These are phyloP conservation scores for Roridomyces roridus DNA, from an alignment of 768 basidiomycete genomes.

Conservation along the genomic window DNA sequence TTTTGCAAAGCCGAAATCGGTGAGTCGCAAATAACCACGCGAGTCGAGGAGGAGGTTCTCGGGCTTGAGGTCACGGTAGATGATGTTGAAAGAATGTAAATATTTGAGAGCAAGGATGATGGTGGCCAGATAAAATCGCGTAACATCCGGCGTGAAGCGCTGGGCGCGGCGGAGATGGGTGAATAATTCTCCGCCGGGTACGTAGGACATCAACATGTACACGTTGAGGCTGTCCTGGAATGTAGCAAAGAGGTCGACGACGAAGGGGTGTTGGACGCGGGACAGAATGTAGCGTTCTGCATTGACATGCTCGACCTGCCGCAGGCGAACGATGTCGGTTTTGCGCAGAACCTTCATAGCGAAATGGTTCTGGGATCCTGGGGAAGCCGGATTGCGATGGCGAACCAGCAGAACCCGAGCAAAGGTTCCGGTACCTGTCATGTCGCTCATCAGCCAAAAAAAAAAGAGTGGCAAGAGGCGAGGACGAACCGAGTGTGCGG, in stretches of 20 bases:
- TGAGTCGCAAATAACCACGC: conserved; percentile 91
- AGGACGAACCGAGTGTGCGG: conserved; percentile 70
- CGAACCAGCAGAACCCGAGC: conserved; percentile 91
- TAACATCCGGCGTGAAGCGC: conserved; percentile 95
- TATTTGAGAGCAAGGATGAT: conserved; percentile 96
- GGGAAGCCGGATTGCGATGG: conserved; percentile 56
- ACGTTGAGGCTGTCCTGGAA: conserved; percentile 97
- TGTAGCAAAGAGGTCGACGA: conserved; percentile 94
- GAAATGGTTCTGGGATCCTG: conserved; percentile 67
- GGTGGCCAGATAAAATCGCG: conserved; percentile 96
- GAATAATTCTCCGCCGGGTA: conserved; percentile 97
- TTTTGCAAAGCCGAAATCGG: conserved; percentile 99
- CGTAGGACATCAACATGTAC: conserved; percentile 97
- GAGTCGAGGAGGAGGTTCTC: conserved; percentile 97
- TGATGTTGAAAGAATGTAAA: conserved; percentile 94
- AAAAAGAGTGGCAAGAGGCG: neutral
- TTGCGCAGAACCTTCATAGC: conserved; percentile 92
- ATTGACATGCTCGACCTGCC: conserved; percentile 98
- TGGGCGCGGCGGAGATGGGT: conserved; percentile 94
- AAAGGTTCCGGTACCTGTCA: conserved; percentile 94
- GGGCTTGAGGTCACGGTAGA: conserved; percentile 98
- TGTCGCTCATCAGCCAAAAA: neutral
- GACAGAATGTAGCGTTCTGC: conserved; percentile 95
- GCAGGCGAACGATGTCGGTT: conserved; percentile 83
- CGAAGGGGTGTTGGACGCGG: conserved; percentile 90